These are phyloP conservation scores for Nothomitra cinnamomea DNA, from an alignment of 2,329 filamentous ascomycete genomes.

Conservation along the genomic window DNA sequence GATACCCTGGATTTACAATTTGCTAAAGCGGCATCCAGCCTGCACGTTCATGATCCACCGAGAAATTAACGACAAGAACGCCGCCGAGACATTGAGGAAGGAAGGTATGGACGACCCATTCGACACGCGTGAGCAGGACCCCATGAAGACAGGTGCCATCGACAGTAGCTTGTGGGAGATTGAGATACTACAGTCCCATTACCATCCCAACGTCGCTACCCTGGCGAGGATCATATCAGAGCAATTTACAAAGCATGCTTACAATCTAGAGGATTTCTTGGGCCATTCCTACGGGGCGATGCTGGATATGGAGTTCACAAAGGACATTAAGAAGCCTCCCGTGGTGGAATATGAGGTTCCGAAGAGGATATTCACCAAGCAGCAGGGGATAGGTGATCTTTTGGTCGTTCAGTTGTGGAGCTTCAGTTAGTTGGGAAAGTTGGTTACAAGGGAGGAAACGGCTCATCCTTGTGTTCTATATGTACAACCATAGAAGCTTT, in stretches of 20 bases:
- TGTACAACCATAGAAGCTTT: neutral
- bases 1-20: constrained; percentile 88
- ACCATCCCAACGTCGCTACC: constrained; percentile 91
- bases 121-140: constrained; percentile 55
- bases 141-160: constrained; percentile 70
- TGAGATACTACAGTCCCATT: constrained; percentile 77
- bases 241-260: constrained; percentile 91
- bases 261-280: constrained; percentile 92
- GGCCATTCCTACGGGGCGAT: constrained; percentile 87
- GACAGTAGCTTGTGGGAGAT: constrained; percentile 94
- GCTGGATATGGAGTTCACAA: constrained; percentile 66
- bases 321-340: constrained; percentile 69
- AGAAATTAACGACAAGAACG: constrained; percentile 39
- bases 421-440: constrained; percentile 22
- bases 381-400: constrained; percentile 37
- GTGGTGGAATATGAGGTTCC: constrained; percentile 92
- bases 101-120: constrained; percentile 61
- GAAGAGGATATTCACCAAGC: constrained; percentile 51
- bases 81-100: constrained; percentile 41
- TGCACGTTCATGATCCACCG: constrained; percentile 96
- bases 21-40: constrained; percentile 73
- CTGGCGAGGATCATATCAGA: constrained; percentile 87
- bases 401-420: constrained; percentile 42
- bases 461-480: neutral
- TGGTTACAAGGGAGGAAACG: too few species aligned